These are phyloP conservation scores for Ziziphus jujuba DNA, from an alignment of 306 rosid species.

Conservation along the genomic window DNA sequence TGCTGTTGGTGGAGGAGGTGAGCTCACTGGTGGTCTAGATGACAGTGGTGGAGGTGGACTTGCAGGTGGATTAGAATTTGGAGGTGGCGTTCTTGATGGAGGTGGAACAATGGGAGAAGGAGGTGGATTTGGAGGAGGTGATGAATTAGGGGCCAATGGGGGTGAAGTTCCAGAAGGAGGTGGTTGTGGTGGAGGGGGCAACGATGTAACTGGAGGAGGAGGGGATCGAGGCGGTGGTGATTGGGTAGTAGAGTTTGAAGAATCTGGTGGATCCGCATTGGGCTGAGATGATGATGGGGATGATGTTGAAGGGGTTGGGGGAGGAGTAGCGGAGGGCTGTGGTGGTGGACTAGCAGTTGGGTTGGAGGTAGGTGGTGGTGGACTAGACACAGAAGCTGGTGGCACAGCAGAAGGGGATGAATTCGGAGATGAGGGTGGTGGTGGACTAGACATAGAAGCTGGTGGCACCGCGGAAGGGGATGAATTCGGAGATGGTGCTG, in stretches of 20 bases:
- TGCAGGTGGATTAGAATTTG: slow-evolving; percentile 19
- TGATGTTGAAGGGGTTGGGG: slow-evolving; percentile 24
- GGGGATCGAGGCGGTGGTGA: slow-evolving; percentile 42
- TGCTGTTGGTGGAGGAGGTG: slow-evolving; percentile 38
- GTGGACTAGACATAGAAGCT: slow-evolving; percentile 28
- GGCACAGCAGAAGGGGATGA: slow-evolving; percentile 43
- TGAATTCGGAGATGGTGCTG: slow-evolving; percentile 61
- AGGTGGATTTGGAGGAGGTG: slow-evolving; percentile 14
- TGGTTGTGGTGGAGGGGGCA: slow-evolving; percentile 34
- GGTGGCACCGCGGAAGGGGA: slow-evolving; percentile 43
- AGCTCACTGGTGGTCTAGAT: slow-evolving; percentile 19
- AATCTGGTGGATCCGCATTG: slow-evolving; percentile 27
- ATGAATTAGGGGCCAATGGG: slow-evolving; percentile 17
- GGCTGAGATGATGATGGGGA: slow-evolving; percentile 34
- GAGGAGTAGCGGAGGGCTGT: slow-evolving; percentile 19
- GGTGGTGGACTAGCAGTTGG: slow-evolving; percentile 15
- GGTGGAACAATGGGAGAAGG: slow-evolving; percentile 26
- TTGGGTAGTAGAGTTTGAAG: slow-evolving; percentile 30
- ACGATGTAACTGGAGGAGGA: slow-evolving; percentile 33
- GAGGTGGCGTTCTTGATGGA: slow-evolving; percentile 12
- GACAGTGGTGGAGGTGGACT: slow-evolving; percentile 39
- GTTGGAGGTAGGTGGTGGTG: slow-evolving; percentile 30
- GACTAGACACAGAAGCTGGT: slow-evolving; percentile 33
- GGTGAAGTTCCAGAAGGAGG: slow-evolving; percentile 13
- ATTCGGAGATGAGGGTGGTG: too few species aligned